Evolutionary conservation across 208 protist genomes (phyloP).

Genomic region (Crithidia fasciculata): DNA sequence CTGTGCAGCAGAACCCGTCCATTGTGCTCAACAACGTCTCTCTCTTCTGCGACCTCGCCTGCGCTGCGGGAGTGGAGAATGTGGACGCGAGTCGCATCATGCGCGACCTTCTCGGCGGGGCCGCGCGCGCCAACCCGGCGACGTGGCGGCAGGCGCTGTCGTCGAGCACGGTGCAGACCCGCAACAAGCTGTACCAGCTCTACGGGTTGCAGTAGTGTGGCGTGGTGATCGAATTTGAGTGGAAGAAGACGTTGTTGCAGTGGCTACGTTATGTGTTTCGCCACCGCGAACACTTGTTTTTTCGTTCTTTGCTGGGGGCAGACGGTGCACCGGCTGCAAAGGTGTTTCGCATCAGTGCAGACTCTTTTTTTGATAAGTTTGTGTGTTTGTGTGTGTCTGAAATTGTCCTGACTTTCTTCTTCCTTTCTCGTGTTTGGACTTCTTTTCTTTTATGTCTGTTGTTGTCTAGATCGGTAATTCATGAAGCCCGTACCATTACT

Average conservation of each 20-base stretch:
- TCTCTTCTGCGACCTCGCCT: slow-evolving; percentile 77
- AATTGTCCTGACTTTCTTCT: no score
- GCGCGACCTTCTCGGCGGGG: slow-evolving; percentile 45
- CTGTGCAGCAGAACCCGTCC: slow-evolving; percentile 43
- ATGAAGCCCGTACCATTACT: no score
- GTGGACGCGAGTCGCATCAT: slow-evolving; percentile 59
- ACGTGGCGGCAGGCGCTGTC: slow-evolving; percentile 57
- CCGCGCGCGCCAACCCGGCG: slow-evolving; percentile 33
- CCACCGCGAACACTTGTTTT: no score
- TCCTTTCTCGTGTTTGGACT: no score
- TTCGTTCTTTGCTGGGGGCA: no score
- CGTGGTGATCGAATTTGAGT: slow-evolving; percentile 19
- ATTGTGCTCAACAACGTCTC: slow-evolving; percentile 35
- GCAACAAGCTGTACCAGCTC: slow-evolving; percentile 68
- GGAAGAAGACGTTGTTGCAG: not conserved
- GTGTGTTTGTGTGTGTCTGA: no score
- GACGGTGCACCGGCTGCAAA: no score
- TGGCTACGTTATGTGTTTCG: no score
- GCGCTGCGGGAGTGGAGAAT: slow-evolving; percentile 37
- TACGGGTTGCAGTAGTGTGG: slow-evolving; percentile 51
- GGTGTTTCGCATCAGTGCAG: no score
- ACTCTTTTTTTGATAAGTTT: no score
- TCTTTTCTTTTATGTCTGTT: no score
- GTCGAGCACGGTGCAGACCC: slow-evolving; percentile 47
- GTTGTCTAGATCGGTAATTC: no score